Conservation (phyloP, 768 basidiomycete genomes). For the Suillus spraguei region DNA sequence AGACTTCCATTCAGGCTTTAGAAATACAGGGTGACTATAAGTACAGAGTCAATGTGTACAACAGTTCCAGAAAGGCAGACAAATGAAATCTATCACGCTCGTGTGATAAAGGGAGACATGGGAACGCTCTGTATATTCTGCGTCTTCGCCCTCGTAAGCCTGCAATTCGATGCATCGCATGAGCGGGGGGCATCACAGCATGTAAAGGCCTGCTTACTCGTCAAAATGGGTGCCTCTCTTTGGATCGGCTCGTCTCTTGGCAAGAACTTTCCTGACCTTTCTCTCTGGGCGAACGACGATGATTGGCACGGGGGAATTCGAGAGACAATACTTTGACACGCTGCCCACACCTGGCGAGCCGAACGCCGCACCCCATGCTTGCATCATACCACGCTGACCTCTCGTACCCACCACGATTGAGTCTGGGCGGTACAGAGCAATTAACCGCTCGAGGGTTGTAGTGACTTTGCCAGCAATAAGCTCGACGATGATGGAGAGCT, state of each 20-base stretch:
- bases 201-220: slow-evolving; percentile 38
- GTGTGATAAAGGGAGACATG: slow-evolving; percentile 17
- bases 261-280: slow-evolving; percentile 81
- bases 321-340: slow-evolving; percentile 75
- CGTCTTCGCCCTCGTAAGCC: slow-evolving; percentile 18
- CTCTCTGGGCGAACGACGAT: slow-evolving; percentile 93
- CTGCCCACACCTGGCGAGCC: slow-evolving; percentile 61
- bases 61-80: background rate
- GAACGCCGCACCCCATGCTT: slow-evolving; percentile 53
- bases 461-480: slow-evolving; percentile 92
- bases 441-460: slow-evolving; percentile 87
- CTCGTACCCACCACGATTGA: slow-evolving; percentile 92
- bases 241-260: slow-evolving; percentile 86
- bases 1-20: background rate
- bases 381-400: slow-evolving; percentile 61
- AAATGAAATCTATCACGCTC: slow-evolving; percentile 14
- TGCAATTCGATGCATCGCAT: slow-evolving; percentile 13
- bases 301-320: slow-evolving; percentile 93
- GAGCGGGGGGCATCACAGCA: background rate
- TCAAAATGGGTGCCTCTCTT: slow-evolving; percentile 87
- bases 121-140: slow-evolving; percentile 18
- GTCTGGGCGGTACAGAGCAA: slow-evolving; percentile 90
- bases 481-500: slow-evolving; percentile 92
- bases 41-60: background rate
- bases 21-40: background rate